A percentile compares a stretch with the other conserved stretches of the same genome.
Evolutionary conservation across 768 basidiomycete species (phyloP).

Genomic region (Asterophora lycoperdoides): DNA sequence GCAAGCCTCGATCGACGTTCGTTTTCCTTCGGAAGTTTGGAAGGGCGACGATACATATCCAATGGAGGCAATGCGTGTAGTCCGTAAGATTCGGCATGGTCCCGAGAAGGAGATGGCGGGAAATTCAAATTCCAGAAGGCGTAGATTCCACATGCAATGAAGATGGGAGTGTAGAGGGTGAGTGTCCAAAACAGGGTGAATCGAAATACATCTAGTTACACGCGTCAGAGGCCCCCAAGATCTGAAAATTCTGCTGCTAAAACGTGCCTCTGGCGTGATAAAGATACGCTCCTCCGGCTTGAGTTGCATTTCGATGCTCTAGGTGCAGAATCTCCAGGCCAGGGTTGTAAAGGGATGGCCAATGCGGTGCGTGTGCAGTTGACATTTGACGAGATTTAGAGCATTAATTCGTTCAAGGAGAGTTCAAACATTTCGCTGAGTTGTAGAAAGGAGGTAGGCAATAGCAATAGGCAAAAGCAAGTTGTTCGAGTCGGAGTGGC

Average conservation of each 20-base stretch:
- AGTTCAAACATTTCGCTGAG: background rate
- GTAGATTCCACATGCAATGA: constrained; percentile 43
- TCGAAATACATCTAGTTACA: constrained; percentile 40
- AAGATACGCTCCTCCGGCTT: constrained; percentile 41
- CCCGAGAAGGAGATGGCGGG: constrained; percentile 29
- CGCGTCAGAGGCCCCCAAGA: background rate
- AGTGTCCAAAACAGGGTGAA: constrained; percentile 54
- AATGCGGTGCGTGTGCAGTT: constrained; percentile 20
- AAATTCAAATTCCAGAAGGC: constrained; percentile 51
- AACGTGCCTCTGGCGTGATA: constrained; percentile 34
- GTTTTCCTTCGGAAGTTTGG: constrained; percentile 24
- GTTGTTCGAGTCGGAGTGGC: background rate
- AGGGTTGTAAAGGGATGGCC: constrained; percentile 51
- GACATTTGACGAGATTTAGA: background rate
- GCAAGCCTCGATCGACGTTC: constrained; percentile 43
- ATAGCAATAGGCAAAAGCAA: no score
- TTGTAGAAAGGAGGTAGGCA: background rate
- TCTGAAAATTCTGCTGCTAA: background rate
- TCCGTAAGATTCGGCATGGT: constrained; percentile 11
- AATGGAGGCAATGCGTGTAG: constrained; percentile 10
- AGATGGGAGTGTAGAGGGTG: constrained; percentile 47
- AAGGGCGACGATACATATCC: background rate
- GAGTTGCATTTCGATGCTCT: constrained; percentile 33
- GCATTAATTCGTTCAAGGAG: constrained; percentile 5
- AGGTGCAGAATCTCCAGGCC: constrained; percentile 46